Conservation (phyloP, 2,329 filamentous ascomycete species). For the Claviceps maximensis region DNA sequence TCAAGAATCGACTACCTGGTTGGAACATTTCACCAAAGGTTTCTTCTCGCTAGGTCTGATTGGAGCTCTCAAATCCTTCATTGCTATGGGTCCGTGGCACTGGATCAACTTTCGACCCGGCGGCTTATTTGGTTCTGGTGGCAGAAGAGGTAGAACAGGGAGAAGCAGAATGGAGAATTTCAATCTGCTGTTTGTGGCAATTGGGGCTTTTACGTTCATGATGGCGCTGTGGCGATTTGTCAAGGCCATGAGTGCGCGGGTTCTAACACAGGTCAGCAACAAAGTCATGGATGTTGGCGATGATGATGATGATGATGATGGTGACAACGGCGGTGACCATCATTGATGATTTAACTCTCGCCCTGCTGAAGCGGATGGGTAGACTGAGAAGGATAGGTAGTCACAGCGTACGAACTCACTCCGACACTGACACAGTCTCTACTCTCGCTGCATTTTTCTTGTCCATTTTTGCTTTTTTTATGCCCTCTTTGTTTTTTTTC, state of each 20-base stretch:
- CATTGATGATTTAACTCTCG: not conserved
- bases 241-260: slow-evolving; percentile 54
- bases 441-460: not conserved
- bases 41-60: slow-evolving; percentile 80
- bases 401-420: not conserved
- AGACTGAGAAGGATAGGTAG: slow-evolving; percentile 2
- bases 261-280: slow-evolving; percentile 67
- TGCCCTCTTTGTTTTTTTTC: not conserved
- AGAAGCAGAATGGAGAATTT: slow-evolving; percentile 67
- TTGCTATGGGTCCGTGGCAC: slow-evolving; percentile 61
- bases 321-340: slow-evolving; percentile 22
- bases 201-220: slow-evolving; percentile 71
- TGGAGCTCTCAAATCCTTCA: slow-evolving; percentile 68
- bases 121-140: slow-evolving; percentile 38
- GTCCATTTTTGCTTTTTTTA: not conserved
- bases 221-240: slow-evolving; percentile 78
- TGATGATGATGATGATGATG: slow-evolving; percentile 35
- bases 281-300: slow-evolving; percentile 70
- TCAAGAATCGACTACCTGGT: slow-evolving; percentile 50
- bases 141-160: slow-evolving; percentile 48
- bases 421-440: not conserved
- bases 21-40: slow-evolving; percentile 77
- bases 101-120: slow-evolving; percentile 61
- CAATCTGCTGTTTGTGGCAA: slow-evolving; percentile 63
- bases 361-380: not conserved